Evolutionary conservation across 2,329 filamentous ascomycete species (phyloP), one percentile per base, ranked within the genome.

Genomic region (Aspergillus fischeri): DNA sequence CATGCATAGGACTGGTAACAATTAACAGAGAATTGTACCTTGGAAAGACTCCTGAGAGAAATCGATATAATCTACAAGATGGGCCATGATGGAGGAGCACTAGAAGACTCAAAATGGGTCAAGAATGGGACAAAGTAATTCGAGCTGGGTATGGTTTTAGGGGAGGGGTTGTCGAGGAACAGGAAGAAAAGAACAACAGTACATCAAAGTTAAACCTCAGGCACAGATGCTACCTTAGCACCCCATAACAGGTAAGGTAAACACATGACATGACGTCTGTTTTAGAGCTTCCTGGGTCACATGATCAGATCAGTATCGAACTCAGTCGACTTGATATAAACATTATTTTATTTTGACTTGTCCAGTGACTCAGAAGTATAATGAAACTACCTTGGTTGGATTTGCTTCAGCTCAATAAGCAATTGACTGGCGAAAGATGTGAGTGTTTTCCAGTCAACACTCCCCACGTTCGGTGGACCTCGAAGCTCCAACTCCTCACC

Each of bases 121-220:
- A 53, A 56, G 32, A 49, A 51, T 53, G 38, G 54, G 60, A 61
- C 61, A 63, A 67, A 58, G 62, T 65, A 60, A 14, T 45, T 53
- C 20, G 24, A 24, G 14, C 8, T 9, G 27, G 8, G 25, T 10
- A 27, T 38, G 32, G 5, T 35, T 2, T 14, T 35, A 24, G 2
- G 42, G 29, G 28, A 2, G 38, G 42, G 29, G 24, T 29, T 29
- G 28, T 29, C 28, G 28, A 45, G 21, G 10, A 25, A 45, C 10
- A 53, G 29, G 11, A 35, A 14, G 4, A 47, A 20, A 45, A 52
- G 21, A 52, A 25, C 25, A 51, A 32, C 17, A 14, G 9, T 20
- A 7, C 21, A 8, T 25, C 11, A 11, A 25, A 35, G 24, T 5
- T 5, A 5, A 35, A 35, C 32, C 32, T 35, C 32, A 17, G 32